Conservation (phyloP, 2,329 filamentous ascomycete species). For the Microsporum audouinii region DNA sequence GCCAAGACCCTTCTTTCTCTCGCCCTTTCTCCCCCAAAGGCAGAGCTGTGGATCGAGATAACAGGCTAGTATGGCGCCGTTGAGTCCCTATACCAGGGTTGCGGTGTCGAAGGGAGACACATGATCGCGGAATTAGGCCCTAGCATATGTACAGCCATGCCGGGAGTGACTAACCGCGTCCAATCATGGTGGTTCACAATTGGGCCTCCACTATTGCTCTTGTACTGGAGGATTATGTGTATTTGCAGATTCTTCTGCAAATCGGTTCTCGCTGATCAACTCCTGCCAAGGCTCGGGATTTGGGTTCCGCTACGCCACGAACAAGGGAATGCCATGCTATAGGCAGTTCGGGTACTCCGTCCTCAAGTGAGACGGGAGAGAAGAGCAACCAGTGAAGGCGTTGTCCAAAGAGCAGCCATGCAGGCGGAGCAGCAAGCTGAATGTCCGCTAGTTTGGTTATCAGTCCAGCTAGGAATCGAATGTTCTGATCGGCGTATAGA, state of each 20-base stretch:
- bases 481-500: neutral
- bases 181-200: neutral
- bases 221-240: neutral
- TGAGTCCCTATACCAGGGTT: slow-evolving; percentile 1
- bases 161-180: neutral
- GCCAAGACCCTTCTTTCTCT: neutral
- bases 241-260: neutral
- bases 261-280: neutral
- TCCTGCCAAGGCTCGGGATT: neutral
- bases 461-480: neutral
- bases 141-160: neutral
- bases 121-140: slow-evolving; percentile 3
- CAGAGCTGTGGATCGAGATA: neutral
- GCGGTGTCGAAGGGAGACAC: neutral
- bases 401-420: neutral
- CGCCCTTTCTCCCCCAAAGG: neutral
- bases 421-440: neutral
- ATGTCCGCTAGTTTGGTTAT: neutral
- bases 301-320: slow-evolving; percentile 1
- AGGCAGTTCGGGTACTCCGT: neutral
- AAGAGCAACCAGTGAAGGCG: neutral
- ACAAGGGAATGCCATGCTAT: neutral
- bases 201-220: neutral
- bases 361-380: neutral
- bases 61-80: neutral